phyloP scores from a whole-genome alignment of 2,329 filamentous ascomycete species.

The Cucurbitaria berberidis region DNA sequence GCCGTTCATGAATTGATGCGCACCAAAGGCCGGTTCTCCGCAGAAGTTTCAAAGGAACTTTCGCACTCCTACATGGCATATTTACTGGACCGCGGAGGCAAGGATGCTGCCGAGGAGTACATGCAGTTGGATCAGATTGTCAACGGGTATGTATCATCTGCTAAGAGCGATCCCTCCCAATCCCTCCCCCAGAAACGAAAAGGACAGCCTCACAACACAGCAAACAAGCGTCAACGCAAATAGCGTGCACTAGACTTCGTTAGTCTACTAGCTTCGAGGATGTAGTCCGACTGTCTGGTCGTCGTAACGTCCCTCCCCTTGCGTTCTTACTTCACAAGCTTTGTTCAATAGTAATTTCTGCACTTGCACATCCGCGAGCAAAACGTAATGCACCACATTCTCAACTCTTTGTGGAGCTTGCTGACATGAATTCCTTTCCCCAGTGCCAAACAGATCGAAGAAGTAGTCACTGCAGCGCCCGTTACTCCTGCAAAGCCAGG shows the following conservation, averaged over 20 bases:
- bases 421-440: conserved; percentile 9
- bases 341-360: conserved; percentile 24
- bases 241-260: conserved; percentile 18
- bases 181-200: conserved; percentile 31
- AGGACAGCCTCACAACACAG: conserved; percentile 43
- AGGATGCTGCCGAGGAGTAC: conserved; percentile 85
- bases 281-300: conserved; percentile 4
- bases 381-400: conserved; percentile 40
- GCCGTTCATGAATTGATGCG: conserved; percentile 78
- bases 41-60: conserved; percentile 73
- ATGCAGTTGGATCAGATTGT: conserved; percentile 82
- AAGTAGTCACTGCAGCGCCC: conserved; percentile 3
- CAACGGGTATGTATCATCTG: conserved; percentile 66
- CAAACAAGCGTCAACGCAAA: conserved; percentile 40
- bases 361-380: conserved; percentile 29
- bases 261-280: conserved; percentile 6
- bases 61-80: conserved; percentile 81
- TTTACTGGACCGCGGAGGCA: conserved; percentile 79
- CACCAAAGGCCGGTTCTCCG: conserved; percentile 72
- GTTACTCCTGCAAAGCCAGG: conserved; percentile 10
- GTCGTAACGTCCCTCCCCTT: conserved; percentile 8
- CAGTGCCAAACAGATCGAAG: conserved; percentile 22
- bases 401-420: conserved; percentile 13
- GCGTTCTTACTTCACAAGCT: conserved; percentile 14
- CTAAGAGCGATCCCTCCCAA: conserved; percentile 32